Conservation (phyloP, 805 yeast genomes). For the Candida fluviatilis region DNA sequence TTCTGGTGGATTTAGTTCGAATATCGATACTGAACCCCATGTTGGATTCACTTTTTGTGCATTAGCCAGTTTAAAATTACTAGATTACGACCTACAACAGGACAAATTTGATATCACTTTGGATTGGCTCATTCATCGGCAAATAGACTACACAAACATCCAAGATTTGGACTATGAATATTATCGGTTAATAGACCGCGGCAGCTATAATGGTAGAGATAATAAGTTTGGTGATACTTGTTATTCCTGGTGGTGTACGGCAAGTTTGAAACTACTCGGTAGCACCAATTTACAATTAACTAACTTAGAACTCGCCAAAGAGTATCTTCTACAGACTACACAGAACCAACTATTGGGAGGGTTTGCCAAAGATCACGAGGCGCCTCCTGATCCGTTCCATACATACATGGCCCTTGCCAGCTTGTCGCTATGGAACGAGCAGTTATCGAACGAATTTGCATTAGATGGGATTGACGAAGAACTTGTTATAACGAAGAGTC, state of each 20-base stretch:
- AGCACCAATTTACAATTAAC: conserved; percentile 22
- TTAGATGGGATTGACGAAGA: conserved; percentile 22
- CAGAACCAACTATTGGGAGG: conserved; percentile 73
- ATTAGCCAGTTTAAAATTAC: conserved; percentile 51
- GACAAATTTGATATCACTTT: conserved; percentile 32
- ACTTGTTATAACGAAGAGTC: conserved; percentile 20
- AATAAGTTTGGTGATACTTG: conserved; percentile 85
- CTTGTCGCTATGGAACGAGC: conserved; percentile 15
- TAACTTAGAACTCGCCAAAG: conserved; percentile 28
- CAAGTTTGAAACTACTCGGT: conserved; percentile 46
- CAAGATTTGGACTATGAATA: conserved; percentile 19
- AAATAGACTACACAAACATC: conserved; percentile 36
- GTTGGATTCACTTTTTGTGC: conserved; percentile 89
- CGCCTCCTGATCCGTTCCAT: conserved; percentile 70
- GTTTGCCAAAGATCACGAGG: conserved; percentile 61
- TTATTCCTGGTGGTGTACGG: conserved; percentile 80
- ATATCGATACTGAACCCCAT: conserved; percentile 60
- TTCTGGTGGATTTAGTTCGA: conserved; percentile 73
- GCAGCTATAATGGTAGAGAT: conserved; percentile 85
- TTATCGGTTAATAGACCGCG: conserved; percentile 45
- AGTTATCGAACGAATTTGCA: conserved; percentile 3
- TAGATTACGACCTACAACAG: conserved; percentile 19
- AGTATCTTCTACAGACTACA: conserved; percentile 49
- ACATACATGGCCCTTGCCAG: conserved; percentile 55
- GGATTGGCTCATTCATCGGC: conserved; percentile 64